phyloP scores from a whole-genome alignment of 371 early-diverging fungal genomes.

The Lichtheimia ramosa region DNA sequence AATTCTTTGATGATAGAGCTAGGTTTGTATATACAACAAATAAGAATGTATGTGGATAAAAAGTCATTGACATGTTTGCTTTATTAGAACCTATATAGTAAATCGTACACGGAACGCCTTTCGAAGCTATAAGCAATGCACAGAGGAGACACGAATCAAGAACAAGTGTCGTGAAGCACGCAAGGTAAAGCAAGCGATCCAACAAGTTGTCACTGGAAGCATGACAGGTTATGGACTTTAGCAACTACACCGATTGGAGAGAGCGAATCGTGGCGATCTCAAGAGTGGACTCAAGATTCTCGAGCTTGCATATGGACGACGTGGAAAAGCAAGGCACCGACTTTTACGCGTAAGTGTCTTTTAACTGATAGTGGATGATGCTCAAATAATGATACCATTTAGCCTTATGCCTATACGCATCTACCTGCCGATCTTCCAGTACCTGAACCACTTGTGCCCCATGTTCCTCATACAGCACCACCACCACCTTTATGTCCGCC shows the following conservation, averaged over 20 bases:
- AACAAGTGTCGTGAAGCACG: constrained; percentile 34
- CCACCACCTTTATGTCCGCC: constrained; percentile 38
- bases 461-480: constrained; percentile 44
- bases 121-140: constrained; percentile 28
- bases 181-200: constrained; percentile 22
- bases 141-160: constrained; percentile 31
- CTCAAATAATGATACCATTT: background rate
- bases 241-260: constrained; percentile 33
- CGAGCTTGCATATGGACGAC: constrained; percentile 40
- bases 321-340: constrained; percentile 35
- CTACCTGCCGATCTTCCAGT: constrained; percentile 12
- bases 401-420: constrained; percentile 32
- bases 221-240: background rate
- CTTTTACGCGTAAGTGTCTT: constrained; percentile 29
- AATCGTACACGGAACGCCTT: constrained; percentile 26
- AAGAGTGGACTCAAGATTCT: constrained; percentile 32
- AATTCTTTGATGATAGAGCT: constrained; percentile 48
- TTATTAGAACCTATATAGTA: constrained; percentile 30
- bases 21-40: constrained; percentile 21
- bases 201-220: background rate
- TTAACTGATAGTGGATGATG: background rate
- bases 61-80: background rate
- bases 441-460: constrained; percentile 38
- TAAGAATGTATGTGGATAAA: background rate
- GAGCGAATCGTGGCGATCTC: constrained; percentile 33